A percentile compares a stretch with the other conserved stretches of the same genome.
These are phyloP conservation scores for Solanum commersonii DNA, from an alignment of 257 asterid species.

Conservation along the genomic window DNA sequence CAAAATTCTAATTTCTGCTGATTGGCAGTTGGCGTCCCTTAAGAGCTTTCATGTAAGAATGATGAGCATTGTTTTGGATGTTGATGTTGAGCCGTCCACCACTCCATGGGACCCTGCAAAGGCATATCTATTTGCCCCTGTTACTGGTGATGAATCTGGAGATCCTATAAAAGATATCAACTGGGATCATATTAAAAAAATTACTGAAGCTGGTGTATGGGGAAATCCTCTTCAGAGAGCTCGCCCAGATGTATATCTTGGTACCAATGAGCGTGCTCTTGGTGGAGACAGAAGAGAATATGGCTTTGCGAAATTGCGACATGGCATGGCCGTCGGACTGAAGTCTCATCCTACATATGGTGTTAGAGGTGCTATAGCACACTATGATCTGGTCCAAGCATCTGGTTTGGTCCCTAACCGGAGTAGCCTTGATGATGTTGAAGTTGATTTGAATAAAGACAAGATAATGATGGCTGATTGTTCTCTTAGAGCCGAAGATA, in stretches of 20 bases:
- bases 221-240: slow-evolving; percentile 94
- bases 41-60: slow-evolving; percentile 93
- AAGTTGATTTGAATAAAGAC: slow-evolving; percentile 29
- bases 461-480: slow-evolving; percentile 80
- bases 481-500: slow-evolving; percentile 46
- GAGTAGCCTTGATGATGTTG: slow-evolving; percentile 28
- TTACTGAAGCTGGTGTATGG: slow-evolving; percentile 73
- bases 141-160: slow-evolving; percentile 29
- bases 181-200: slow-evolving; percentile 64
- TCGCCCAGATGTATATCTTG: slow-evolving; percentile 96
- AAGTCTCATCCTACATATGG: slow-evolving; percentile 95
- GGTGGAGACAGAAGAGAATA: slow-evolving; percentile 97
- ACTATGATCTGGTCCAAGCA: slow-evolving; percentile 92
- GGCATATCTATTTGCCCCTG: slow-evolving; percentile 85
- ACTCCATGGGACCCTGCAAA: slow-evolving; percentile 97
- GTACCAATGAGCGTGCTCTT: slow-evolving; percentile 84
- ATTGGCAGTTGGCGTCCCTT: slow-evolving; percentile 53
- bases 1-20: slow-evolving; percentile 9
- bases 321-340: slow-evolving; percentile 70
- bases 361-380: slow-evolving; percentile 93
- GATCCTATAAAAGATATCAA: slow-evolving; percentile 44
- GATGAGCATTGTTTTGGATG: slow-evolving; percentile 98
- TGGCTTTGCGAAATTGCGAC: slow-evolving; percentile 88
- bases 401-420: slow-evolving; percentile 73
- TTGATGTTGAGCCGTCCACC: slow-evolving; percentile 93